Evolutionary conservation across 2,329 filamentous ascomycete species (phyloP).

Genomic region (Thelonectria olida): DNA sequence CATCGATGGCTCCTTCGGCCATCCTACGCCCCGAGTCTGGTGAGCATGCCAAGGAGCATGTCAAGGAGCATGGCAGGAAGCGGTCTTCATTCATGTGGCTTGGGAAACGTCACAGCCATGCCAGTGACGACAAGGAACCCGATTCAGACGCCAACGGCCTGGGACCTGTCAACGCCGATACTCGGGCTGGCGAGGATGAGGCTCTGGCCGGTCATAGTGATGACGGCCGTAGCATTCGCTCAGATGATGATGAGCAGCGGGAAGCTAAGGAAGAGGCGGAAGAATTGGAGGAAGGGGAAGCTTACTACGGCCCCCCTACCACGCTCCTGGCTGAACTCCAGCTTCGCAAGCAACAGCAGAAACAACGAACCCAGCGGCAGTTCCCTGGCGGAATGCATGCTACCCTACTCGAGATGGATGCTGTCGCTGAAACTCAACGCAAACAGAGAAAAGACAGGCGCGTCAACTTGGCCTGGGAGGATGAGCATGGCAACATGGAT

Average conservation of each 20-base stretch:
- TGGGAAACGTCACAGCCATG: conserved; percentile 49
- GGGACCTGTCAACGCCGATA: conserved; percentile 41
- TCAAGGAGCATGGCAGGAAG: conserved; percentile 50
- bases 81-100: conserved; percentile 60
- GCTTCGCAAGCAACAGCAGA: conserved; percentile 88
- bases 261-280: conserved; percentile 56
- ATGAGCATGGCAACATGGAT: conserved; percentile 59
- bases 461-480: conserved; percentile 92
- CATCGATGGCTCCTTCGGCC: conserved; percentile 43
- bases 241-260: conserved; percentile 41
- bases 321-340: conserved; percentile 94
- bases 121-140: conserved; percentile 42
- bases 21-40: conserved; percentile 35
- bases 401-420: conserved; percentile 89
- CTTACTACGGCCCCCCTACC: conserved; percentile 78
- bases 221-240: conserved; percentile 40
- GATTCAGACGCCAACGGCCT: conserved; percentile 28
- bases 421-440: conserved; percentile 85
- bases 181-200: conserved; percentile 30
- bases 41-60: conserved; percentile 44
- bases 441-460: conserved; percentile 77
- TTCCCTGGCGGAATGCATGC: conserved; percentile 85
- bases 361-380: conserved; percentile 74
- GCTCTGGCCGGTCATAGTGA: conserved; percentile 34
- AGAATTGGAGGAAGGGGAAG: conserved; percentile 57